phyloP scores from a whole-genome alignment of 2,329 filamentous ascomycete genomes.

The Fusarium chuoi region DNA sequence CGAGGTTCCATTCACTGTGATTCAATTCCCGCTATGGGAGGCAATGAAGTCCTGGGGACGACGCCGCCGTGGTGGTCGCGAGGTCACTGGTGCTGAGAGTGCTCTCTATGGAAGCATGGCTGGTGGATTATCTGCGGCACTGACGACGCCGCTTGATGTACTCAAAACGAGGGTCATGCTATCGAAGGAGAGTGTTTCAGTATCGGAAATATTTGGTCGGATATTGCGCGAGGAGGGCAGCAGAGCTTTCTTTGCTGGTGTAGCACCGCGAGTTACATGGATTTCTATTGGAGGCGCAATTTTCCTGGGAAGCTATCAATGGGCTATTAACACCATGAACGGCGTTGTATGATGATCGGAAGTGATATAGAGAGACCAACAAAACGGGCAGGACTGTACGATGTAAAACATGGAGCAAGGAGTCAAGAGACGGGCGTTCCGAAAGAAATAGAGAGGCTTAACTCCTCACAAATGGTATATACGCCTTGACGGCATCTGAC shows the following conservation, averaged over 20 bases:
- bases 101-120: slow-evolving; percentile 85
- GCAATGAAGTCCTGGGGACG: slow-evolving; percentile 80
- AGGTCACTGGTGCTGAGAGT: slow-evolving; percentile 79
- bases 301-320: slow-evolving; percentile 94
- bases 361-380: neutral
- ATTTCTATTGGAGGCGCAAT: slow-evolving; percentile 95
- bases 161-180: slow-evolving; percentile 98
- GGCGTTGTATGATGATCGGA: slow-evolving; percentile 13
- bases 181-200: slow-evolving; percentile 72
- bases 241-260: slow-evolving; percentile 77
- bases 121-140: slow-evolving; percentile 84
- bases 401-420: slow-evolving; percentile 27
- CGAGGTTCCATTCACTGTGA: slow-evolving; percentile 96
- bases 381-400: slow-evolving; percentile 28
- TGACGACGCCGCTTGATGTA: slow-evolving; percentile 95
- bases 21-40: slow-evolving; percentile 98
- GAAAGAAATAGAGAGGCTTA: slow-evolving; percentile 20
- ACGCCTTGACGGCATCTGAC: slow-evolving; percentile 33
- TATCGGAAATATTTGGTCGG: slow-evolving; percentile 67
- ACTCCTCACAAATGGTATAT: slow-evolving; percentile 42
- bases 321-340: slow-evolving; percentile 78
- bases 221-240: slow-evolving; percentile 74
- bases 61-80: slow-evolving; percentile 50
- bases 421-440: slow-evolving; percentile 17
- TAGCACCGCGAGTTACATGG: slow-evolving; percentile 89